Base-by-base conservation (phyloP, 257 asterid genomes). In the Solanum etuberosum region DNA sequence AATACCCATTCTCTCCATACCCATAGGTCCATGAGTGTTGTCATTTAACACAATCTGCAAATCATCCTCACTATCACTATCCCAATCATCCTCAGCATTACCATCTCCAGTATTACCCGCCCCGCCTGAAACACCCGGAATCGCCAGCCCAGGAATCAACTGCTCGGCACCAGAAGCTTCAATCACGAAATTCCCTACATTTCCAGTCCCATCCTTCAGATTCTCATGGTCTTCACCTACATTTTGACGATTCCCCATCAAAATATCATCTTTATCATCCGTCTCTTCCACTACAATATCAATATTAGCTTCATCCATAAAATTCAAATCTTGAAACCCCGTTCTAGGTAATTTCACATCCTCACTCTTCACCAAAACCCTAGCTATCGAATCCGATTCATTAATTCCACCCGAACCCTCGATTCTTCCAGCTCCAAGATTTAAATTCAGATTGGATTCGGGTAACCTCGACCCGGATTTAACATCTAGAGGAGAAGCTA, bases 31-130 rank as follows among this genome's bases (percentile, higher is more conserved):
- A 59, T 90, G 89, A 89, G 88, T 88, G 85, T 88, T 90, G 14
- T 94, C 96, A 87, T 95, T 95, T 90, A 95, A 90, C 83, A 95
- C 98, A 86, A 95, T 95, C 83, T 93, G 95, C 91, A 95, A 89
- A 90, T 95, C 98, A 86, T 95, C 98, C 78, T 95, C 94, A 86
- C 93, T 92, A 16, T 91, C 98, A 88, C 97, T 94, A 57, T 92
- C 98, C 94, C 94, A 93, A 72, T 93, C 94, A 38, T 92, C 93
- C 83, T 91, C 96, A 27, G 87, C 10, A 90, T 90, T 71, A 4
- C 40, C 88, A 84, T 89, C 88, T 43, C 90, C 86, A 0, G n/a
- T 90, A 71, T 85, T 92, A 80, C 87, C 95, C 77, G 42, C 38
- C 40, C 87, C 88, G n/a, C 90, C 93, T 18, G 94, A 91, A 86